A percentile compares a stretch with the other conserved stretches of the same genome.
phyloP scores from a whole-genome alignment of 805 yeast genomes.

The Kuraishia piskuri region DNA sequence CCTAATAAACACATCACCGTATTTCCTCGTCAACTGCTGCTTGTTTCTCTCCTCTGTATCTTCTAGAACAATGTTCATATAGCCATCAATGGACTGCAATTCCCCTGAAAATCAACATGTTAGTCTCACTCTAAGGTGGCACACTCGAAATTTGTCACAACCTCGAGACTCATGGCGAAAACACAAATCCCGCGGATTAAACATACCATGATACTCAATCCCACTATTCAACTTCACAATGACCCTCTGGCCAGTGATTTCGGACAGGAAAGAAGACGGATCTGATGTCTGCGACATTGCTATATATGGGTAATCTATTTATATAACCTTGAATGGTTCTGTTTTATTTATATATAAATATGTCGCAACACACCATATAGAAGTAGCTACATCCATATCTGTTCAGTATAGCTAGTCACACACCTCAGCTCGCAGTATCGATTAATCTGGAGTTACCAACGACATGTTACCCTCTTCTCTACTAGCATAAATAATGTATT shows the following conservation, averaged over 20 bases:
- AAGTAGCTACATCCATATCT: background rate
- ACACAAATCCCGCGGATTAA: no score
- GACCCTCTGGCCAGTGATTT: constrained; percentile 72
- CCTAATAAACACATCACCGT: constrained; percentile 76
- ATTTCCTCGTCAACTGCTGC: constrained; percentile 39
- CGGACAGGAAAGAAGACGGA: constrained; percentile 73
- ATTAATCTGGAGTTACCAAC: background rate
- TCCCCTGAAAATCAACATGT: constrained; percentile 21
- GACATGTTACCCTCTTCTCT: background rate
- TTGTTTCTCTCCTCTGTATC: constrained; percentile 59
- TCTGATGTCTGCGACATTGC: constrained; percentile 23
- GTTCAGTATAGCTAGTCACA: background rate
- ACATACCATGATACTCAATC: constrained; percentile 64
- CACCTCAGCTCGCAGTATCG: background rate
- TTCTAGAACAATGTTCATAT: constrained; percentile 88
- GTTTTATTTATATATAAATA: no score
- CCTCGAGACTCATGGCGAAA: no score
- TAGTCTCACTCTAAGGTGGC: background rate
- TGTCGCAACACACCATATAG: no score
- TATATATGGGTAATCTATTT: no score
- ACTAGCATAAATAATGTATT: background rate
- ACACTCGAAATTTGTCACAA: no score
- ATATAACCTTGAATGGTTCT: no score
- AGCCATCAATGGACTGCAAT: constrained; percentile 89
- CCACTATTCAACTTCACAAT: constrained; percentile 83